Percentiles rank a stretch among this genome's conserved stretches.
phyloP scores from a whole-genome alignment of 805 yeast species.

The Yarrowia sp. region DNA sequence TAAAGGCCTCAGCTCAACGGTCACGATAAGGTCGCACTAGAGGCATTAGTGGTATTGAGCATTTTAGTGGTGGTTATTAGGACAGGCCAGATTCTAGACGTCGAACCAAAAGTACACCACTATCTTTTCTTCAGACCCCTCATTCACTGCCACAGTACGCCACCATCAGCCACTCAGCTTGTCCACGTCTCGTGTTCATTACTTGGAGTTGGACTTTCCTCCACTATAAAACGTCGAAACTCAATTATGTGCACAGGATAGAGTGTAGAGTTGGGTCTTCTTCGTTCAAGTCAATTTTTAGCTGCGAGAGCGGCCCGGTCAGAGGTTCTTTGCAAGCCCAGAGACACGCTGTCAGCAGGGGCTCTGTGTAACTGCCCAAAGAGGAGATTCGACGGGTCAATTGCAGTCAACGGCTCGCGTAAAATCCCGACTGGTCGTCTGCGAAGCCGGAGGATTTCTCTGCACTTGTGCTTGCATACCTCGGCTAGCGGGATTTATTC shows the following conservation, averaged over 20 bases:
- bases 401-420: background rate
- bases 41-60: background rate
- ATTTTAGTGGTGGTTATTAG: background rate
- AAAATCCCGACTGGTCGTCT: background rate
- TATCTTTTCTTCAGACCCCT: background rate
- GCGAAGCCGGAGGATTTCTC: constrained; percentile 12
- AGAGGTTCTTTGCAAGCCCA: background rate
- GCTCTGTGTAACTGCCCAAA: background rate
- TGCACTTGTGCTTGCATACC: constrained; percentile 32
- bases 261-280: background rate
- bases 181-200: too few species aligned
- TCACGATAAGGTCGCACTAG: constrained; percentile 16
- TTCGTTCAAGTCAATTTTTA: constrained; percentile 1
- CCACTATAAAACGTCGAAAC: constrained; percentile 7
- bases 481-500: constrained; percentile 36
- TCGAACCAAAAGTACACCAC: background rate
- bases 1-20: constrained; percentile 20
- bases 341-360: background rate
- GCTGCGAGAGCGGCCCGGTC: constrained; percentile 26
- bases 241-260: constrained; percentile 1
- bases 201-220: too few species aligned
- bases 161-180: background rate
- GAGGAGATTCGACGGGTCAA: background rate
- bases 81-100: too few species aligned
- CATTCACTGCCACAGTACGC: constrained; percentile 2